Conservation (phyloP, 2,329 filamentous ascomycete species). For the Knufia petricola region DNA sequence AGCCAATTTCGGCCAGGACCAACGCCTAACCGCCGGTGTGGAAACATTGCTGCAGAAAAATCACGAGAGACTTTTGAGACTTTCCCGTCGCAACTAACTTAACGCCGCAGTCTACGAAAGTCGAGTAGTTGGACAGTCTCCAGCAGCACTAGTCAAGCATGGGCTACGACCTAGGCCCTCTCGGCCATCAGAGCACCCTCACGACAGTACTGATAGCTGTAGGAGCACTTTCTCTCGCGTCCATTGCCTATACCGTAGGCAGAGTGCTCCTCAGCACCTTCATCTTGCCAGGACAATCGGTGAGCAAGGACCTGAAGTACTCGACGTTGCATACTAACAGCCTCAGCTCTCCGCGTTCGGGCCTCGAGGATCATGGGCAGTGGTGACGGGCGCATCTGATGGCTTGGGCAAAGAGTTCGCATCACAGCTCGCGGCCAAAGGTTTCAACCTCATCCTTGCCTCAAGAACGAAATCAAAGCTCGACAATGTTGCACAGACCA, state of each 20-base stretch:
- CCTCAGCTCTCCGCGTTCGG: conserved; percentile 77
- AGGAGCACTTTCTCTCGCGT: conserved; percentile 52
- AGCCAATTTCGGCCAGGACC: no score
- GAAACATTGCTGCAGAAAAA: no score
- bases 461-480: conserved; percentile 94
- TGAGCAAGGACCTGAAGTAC: conserved; percentile 25
- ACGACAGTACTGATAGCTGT: conserved; percentile 29
- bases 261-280: conserved; percentile 59
- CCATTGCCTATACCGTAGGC: conserved; percentile 49
- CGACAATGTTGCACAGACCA: conserved; percentile 62
- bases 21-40: no score
- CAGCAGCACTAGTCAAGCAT: conserved; percentile 4
- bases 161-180: conserved; percentile 16
- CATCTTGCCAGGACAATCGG: conserved; percentile 47
- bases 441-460: conserved; percentile 90
- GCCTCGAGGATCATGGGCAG: conserved; percentile 82
- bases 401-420: conserved; percentile 96
- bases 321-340: background rate
- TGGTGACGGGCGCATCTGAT: conserved; percentile 91
- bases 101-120: no score
- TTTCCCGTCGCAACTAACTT: no score
- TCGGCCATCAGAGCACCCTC: conserved; percentile 16
- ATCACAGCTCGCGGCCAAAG: conserved; percentile 75
- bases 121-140: no score
- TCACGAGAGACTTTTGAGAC: no score